Evolutionary conservation across 78 protist genomes (phyloP).

Genomic region (Bodo saltans): DNA sequence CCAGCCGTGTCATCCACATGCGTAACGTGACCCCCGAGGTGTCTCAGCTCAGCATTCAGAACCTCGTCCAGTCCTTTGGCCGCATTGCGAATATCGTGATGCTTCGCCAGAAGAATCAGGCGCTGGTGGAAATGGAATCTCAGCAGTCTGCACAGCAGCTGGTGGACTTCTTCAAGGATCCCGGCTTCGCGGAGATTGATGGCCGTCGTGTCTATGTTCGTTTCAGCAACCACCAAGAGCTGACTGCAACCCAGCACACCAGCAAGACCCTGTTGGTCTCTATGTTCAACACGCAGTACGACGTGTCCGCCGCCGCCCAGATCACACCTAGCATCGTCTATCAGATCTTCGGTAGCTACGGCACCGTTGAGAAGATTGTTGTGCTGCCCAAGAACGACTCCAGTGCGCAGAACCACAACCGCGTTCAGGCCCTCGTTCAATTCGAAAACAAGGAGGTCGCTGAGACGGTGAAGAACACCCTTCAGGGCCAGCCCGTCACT

Average conservation of each 20-base stretch:
- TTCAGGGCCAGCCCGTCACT: conserved; percentile 30
- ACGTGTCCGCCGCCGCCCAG: conserved; percentile 16
- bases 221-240: conserved; percentile 11
- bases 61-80: not conserved
- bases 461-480: conserved; percentile 22
- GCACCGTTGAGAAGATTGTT: conserved; percentile 31
- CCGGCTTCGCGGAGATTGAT: conserved; percentile 19
- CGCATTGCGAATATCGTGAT: conserved; percentile 14
- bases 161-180: conserved; percentile 9
- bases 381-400: conserved; percentile 37
- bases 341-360: conserved; percentile 38
- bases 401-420: conserved; percentile 30
- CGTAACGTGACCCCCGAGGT: conserved; percentile 25
- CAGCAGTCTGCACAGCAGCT: not conserved
- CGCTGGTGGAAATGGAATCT: conserved; percentile 18
- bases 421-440: conserved; percentile 30
- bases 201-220: conserved; percentile 11
- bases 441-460: conserved; percentile 3
- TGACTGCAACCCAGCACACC: not conserved
- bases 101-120: conserved; percentile 22
- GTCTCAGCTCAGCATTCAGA: not conserved
- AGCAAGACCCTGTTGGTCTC: conserved; percentile 26
- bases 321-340: conserved; percentile 25
- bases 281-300: conserved; percentile 37
- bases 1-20: conserved; percentile 8